Base-by-base conservation (phyloP, 2,329 filamentous ascomycete species). In the Teratosphaeriaceae sp. region DNA sequence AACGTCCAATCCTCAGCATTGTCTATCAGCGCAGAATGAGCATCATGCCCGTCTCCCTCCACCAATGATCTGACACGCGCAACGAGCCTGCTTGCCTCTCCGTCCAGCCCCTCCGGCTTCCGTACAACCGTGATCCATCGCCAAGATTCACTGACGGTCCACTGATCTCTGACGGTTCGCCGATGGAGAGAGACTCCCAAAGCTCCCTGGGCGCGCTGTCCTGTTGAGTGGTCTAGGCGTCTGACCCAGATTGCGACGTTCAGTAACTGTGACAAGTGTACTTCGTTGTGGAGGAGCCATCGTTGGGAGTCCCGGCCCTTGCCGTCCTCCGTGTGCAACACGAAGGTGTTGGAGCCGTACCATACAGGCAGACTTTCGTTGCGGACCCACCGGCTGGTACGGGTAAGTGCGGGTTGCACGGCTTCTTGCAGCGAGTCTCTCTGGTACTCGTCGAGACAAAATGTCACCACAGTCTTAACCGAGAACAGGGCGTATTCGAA, bases 341-440 rank as follows among this genome's bases (percentile, higher is more conserved):
- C 44, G 45, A 62, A 60, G 23, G 46, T 40, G 38, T 61, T 60
- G 47, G 41, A 44, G 29, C 50, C 50, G 45, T 59, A 63, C 47
- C 48, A 61, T 1, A 59, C 27, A 2, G 58, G 57, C 7, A 62
- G 38, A 5, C 38, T 49, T 44, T 63, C 60, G 2, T 24, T 30
- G 6, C 59, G 53, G 9, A 61, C 31, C 33, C 58, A 56, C 13
- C 52, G 47, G 35, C 44, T 56, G 8, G 59, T 54, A 9, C 45
- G 38, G 15, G 56, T 54, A 22, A 62, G 42, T 7, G 55, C 40
- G 4, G 60, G 57, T 43, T 59, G 58, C 3, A 39, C 44, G 2
- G 58, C 56, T 21, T 53, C 44, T 2, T 42, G 23, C 38, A 57
- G 58, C 45, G 42, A 52, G 41, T 59, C 53, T 24, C 40, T 44